Conservation (phyloP, 257 asterid species). For the Solanum lycopersicoides region DNA sequence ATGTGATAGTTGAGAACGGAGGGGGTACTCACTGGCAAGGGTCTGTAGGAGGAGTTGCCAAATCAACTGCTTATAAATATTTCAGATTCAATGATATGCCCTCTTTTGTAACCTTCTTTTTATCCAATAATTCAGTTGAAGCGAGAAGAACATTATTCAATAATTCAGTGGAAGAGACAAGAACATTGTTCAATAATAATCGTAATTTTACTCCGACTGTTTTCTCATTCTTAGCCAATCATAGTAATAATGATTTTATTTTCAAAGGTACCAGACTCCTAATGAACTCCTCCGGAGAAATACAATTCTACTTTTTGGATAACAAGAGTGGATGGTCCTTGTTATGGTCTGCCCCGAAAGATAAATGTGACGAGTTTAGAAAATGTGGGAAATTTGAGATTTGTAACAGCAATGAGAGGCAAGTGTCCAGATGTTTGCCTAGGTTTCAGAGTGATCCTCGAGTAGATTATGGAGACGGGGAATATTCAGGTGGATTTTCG, state of each 20-base stretch:
- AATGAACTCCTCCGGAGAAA: conserved; percentile 19
- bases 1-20: too few species aligned
- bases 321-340: not conserved
- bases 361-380: not conserved
- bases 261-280: not conserved
- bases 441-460: not conserved
- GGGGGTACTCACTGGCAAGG: not conserved
- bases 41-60: too few species aligned
- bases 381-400: conserved; percentile 18
- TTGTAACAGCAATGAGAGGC: not conserved
- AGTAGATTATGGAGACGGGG: not conserved
- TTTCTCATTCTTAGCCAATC: not conserved
- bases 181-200: not conserved
- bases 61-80: too few species aligned
- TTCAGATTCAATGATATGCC: not conserved
- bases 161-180: not conserved
- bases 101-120: not conserved
- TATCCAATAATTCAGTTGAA: too few species aligned
- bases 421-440: conserved; percentile 14
- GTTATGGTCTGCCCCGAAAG: conserved; percentile 6
- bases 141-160: too few species aligned
- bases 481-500: too few species aligned
- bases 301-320: conserved; percentile 2
- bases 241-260: not conserved
- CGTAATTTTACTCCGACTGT: too few species aligned